A percentile compares a stretch with the other conserved stretches of the same genome.
These are phyloP conservation scores for Cicer yamashitae DNA, from an alignment of 306 rosid species.

Conservation along the genomic window DNA sequence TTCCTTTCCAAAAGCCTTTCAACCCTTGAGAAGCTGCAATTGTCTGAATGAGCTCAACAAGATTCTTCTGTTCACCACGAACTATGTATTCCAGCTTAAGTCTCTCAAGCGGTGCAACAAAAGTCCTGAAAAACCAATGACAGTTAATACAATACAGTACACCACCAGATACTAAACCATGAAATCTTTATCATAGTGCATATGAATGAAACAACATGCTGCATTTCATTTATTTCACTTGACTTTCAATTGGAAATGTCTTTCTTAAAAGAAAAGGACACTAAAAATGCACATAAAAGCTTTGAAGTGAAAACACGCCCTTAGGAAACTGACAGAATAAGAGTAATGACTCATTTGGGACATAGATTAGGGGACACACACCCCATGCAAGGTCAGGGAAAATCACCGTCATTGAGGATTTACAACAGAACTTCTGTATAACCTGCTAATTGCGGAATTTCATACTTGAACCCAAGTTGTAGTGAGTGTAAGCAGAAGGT, in stretches of 20 bases:
- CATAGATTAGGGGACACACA: not conserved
- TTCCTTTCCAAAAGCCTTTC: slow-evolving; percentile 97
- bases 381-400: no score
- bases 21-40: slow-evolving; percentile 89
- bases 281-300: not conserved
- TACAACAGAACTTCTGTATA: no score
- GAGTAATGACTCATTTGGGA: not conserved
- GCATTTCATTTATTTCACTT: not conserved
- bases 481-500: no score
- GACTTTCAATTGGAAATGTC: not conserved
- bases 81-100: slow-evolving; percentile 95
- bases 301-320: slow-evolving; percentile 4
- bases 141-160: not conserved
- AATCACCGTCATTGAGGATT: no score
- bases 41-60: slow-evolving; percentile 65
- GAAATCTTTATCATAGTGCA: slow-evolving; percentile 34
- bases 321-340: not conserved
- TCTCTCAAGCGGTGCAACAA: slow-evolving; percentile 97
- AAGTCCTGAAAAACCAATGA: slow-evolving; percentile 66
- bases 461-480: no score
- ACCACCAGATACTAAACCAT: slow-evolving; percentile 17
- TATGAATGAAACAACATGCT: not conserved
- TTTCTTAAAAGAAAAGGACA: not conserved
- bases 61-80: slow-evolving; percentile 79
- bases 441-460: no score